Evolutionary conservation across 2,329 filamentous ascomycete species (phyloP).

Genomic region (Aureobasidium sp.): DNA sequence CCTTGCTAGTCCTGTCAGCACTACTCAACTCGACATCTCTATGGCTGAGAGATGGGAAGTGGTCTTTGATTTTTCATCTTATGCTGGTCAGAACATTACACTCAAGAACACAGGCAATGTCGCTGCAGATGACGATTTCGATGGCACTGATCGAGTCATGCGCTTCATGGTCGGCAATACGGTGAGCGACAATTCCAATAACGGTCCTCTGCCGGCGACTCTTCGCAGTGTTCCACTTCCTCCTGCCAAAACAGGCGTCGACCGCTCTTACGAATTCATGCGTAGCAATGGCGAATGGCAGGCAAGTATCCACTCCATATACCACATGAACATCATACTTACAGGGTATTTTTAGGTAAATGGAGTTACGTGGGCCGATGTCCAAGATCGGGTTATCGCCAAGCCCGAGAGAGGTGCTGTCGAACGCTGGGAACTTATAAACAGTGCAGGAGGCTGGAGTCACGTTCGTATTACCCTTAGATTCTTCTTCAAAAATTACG

Average conservation of each 20-base stretch:
- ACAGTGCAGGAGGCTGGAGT: conserved; percentile 44
- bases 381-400: conserved; percentile 29
- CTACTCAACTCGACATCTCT: conserved; percentile 40
- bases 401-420: conserved; percentile 29
- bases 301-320: no score
- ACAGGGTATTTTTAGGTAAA: conserved; percentile 28
- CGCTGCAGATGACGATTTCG: conserved; percentile 43
- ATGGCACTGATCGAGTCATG: conserved; percentile 47
- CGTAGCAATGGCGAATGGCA: conserved; percentile 19
- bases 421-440: conserved; percentile 36
- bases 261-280: conserved; percentile 29
- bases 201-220: conserved; percentile 28
- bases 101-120: conserved; percentile 19
- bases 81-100: conserved; percentile 39
- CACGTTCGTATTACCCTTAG: conserved; percentile 28
- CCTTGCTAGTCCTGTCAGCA: conserved; percentile 39
- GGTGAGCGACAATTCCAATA: conserved; percentile 33
- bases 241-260: conserved; percentile 23
- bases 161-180: conserved; percentile 22
- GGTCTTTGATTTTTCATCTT: conserved; percentile 49
- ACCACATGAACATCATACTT: no score
- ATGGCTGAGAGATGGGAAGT: conserved; percentile 55
- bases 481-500: not conserved
- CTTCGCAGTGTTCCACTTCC: conserved; percentile 27
- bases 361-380: conserved; percentile 29